Evolutionary conservation across 768 basidiomycete genomes (phyloP).

Genomic region (Russula foetens): DNA sequence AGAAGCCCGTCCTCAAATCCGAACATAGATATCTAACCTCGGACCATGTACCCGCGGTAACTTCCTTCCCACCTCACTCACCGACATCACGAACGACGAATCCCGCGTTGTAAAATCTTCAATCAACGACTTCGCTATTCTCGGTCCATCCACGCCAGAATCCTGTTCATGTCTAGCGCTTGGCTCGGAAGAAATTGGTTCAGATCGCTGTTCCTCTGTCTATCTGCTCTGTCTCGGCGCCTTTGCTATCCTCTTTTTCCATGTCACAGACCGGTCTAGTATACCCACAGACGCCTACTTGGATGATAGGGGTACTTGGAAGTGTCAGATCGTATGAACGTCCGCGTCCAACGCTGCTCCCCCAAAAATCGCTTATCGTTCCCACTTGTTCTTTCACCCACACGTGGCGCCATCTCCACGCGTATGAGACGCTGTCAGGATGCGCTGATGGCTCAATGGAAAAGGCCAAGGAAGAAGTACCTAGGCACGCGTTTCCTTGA

Average conservation of each 20-base stretch:
- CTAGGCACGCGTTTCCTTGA: not conserved
- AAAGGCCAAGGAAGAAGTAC: not conserved
- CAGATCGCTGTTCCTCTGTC: not conserved
- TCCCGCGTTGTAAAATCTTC: not conserved
- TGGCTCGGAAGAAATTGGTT: not conserved
- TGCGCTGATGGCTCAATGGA: not conserved
- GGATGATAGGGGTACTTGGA: not conserved
- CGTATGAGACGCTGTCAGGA: not conserved
- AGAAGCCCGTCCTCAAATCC: conserved; percentile 3
- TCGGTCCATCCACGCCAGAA: not conserved
- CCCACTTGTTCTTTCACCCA: not conserved
- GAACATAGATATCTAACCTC: not conserved
- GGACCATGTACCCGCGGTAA: not conserved
- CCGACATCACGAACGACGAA: not conserved
- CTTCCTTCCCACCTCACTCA: not conserved
- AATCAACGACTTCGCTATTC: not conserved
- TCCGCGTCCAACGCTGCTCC: not conserved
- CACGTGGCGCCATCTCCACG: conserved; percentile 6
- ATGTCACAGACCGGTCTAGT: not conserved
- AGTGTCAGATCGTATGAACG: not conserved
- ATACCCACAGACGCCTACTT: not conserved
- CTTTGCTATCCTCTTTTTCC: not conserved
- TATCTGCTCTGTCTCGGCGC: not conserved
- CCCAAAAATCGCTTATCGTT: not conserved
- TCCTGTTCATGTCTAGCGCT: not conserved